Evolutionary conservation across 2,329 filamentous ascomycete species (phyloP).

Genomic region (Magnaporthales sp.): DNA sequence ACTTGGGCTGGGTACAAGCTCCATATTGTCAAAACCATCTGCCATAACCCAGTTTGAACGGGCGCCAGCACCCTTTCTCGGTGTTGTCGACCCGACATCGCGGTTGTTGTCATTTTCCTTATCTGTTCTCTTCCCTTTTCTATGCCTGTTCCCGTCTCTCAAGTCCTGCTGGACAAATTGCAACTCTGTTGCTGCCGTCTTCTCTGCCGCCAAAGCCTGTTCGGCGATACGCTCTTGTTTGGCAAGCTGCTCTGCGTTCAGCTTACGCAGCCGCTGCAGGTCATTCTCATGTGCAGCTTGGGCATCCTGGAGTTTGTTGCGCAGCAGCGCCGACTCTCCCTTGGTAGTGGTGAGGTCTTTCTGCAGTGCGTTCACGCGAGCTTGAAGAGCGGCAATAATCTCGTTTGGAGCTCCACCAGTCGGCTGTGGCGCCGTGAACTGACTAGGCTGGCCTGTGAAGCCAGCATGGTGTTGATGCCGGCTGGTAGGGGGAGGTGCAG

Average conservation of each 20-base stretch:
- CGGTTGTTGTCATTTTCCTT: slow-evolving; percentile 31
- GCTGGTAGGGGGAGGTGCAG: slow-evolving; percentile 9
- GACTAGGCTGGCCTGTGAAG: slow-evolving; percentile 4
- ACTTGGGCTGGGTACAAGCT: slow-evolving; percentile 44
- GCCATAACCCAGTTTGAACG: slow-evolving; percentile 48
- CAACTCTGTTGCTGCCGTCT: slow-evolving; percentile 58
- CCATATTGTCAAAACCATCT: slow-evolving; percentile 70
- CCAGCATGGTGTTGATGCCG: not conserved
- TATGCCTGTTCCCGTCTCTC: slow-evolving; percentile 37
- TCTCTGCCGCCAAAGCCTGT: slow-evolving; percentile 53
- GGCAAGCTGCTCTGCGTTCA: slow-evolving; percentile 54
- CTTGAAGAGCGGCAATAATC: slow-evolving; percentile 38
- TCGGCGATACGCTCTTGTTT: slow-evolving; percentile 58
- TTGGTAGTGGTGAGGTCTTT: slow-evolving; percentile 52
- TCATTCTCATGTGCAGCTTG: slow-evolving; percentile 54
- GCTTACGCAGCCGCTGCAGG: slow-evolving; percentile 51
- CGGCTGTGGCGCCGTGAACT: not conserved
- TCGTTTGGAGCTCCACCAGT: slow-evolving; percentile 16
- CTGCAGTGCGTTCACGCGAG: slow-evolving; percentile 43
- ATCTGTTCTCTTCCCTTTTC: slow-evolving; percentile 5
- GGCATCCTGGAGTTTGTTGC: slow-evolving; percentile 56
- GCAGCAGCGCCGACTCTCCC: slow-evolving; percentile 69
- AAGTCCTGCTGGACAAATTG: slow-evolving; percentile 67
- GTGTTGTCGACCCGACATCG: slow-evolving; percentile 30
- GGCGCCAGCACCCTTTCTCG: slow-evolving; percentile 37